Percentiles rank a stretch among this genome's conserved stretches.
phyloP scores from a whole-genome alignment of 169 alveolate genomes.

The Plasmodium fragile region DNA sequence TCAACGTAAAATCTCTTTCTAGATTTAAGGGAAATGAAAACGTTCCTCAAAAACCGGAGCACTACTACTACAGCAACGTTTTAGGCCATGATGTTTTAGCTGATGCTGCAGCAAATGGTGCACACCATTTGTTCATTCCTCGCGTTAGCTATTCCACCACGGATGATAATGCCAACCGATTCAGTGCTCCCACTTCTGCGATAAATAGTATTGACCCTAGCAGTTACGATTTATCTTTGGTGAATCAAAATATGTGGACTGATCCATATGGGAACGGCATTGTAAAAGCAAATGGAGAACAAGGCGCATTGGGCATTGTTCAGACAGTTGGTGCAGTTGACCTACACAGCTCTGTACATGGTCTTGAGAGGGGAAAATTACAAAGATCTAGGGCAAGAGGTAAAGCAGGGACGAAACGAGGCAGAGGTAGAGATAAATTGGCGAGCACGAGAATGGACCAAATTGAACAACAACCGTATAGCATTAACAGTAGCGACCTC shows the following conservation, averaged over 20 bases:
- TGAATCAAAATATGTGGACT: not conserved
- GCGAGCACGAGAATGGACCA: not conserved
- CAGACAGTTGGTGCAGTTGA: not conserved
- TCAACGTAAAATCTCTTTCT: not conserved
- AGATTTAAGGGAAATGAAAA: not conserved
- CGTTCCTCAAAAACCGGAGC: not conserved
- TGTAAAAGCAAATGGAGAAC: not conserved
- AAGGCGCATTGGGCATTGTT: not conserved
- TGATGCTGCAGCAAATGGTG: not conserved
- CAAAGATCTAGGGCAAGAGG: not conserved
- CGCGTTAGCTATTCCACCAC: not conserved
- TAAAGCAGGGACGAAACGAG: not conserved
- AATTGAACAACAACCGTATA: not conserved
- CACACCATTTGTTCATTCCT: not conserved
- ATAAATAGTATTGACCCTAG: not conserved
- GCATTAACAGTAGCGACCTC: not conserved
- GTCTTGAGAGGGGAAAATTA: not conserved
- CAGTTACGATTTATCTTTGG: not conserved
- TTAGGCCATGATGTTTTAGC: slow-evolving; percentile 19
- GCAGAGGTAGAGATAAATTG: not conserved
- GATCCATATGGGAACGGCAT: not conserved
- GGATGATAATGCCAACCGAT: not conserved
- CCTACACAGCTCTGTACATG: not conserved
- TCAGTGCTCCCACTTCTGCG: not conserved
- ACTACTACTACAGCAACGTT: slow-evolving; percentile 11